These are phyloP conservation scores for Purshia tridentata DNA, from an alignment of 306 rosid genomes.

Conservation along the genomic window DNA sequence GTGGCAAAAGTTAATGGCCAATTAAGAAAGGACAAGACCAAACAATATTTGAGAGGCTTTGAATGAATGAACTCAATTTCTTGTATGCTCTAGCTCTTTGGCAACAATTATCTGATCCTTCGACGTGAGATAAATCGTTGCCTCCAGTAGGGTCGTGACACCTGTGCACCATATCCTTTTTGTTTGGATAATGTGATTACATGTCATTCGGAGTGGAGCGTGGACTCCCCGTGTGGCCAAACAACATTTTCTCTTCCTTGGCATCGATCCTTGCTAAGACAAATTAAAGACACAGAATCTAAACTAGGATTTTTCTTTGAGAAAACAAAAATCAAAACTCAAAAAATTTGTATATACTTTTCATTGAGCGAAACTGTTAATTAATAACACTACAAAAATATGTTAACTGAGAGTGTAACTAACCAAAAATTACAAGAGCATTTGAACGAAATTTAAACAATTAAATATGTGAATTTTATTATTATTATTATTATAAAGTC, in stretches of 20 bases:
- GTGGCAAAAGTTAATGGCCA: constrained; percentile 27
- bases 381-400: no score
- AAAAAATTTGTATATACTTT: no score
- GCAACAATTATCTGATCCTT: constrained; percentile 52
- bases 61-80: constrained; percentile 28
- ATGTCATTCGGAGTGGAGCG: not conserved
- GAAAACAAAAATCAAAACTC: no score
- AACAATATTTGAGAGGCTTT: constrained; percentile 37
- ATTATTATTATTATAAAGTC: no score
- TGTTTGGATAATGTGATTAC: constrained; percentile 45
- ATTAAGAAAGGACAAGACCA: constrained; percentile 4
- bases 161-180: constrained; percentile 61
- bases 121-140: constrained; percentile 35
- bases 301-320: no score
- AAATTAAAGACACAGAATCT: no score
- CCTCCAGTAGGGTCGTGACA: constrained; percentile 68
- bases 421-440: no score
- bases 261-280: no score
- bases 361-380: no score
- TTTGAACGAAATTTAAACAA: no score
- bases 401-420: no score
- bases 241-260: not conserved
- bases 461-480: no score
- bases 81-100: constrained; percentile 16
- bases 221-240: not conserved